Evolutionary conservation across 1,139 yeast species (phyloP).

Genomic region (Ogataea hybrid): DNA sequence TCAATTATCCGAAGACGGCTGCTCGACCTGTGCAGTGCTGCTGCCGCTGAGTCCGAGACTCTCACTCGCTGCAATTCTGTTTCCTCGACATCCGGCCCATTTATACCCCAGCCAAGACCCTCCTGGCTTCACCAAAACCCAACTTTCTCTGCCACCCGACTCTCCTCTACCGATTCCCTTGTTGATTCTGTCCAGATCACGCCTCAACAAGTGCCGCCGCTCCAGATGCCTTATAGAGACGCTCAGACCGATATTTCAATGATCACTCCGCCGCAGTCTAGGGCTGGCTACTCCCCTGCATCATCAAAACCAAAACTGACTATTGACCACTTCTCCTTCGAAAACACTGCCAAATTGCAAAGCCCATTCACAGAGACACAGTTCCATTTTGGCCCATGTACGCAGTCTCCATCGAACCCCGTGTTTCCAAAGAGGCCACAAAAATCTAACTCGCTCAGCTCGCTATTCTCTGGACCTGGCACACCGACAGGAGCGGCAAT

Average conservation of each 20-base stretch:
- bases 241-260: conserved; percentile 15
- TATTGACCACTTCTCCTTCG: conserved; percentile 20
- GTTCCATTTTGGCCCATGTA: conserved; percentile 12
- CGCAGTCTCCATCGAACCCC: background rate
- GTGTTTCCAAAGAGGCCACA: background rate
- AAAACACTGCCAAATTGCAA: conserved; percentile 18
- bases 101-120: conserved; percentile 23
- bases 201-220: conserved; percentile 11
- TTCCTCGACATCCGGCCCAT: conserved; percentile 12
- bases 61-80: conserved; percentile 27
- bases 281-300: conserved; percentile 15
- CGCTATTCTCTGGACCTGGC: conserved; percentile 7
- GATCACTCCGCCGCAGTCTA: conserved; percentile 23
- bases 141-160: conserved; percentile 26
- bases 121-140: conserved; percentile 34
- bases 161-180: conserved; percentile 32
- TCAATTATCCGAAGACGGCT: conserved; percentile 38
- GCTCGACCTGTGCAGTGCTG: conserved; percentile 31
- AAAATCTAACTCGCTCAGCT: conserved; percentile 10
- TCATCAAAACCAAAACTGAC: conserved; percentile 10
- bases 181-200: conserved; percentile 30
- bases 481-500: conserved; percentile 10
- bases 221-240: conserved; percentile 9
- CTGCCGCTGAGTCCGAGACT: conserved; percentile 17
- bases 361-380: conserved; percentile 25